A percentile compares a stretch with the other conserved stretches of the same genome.
These are phyloP conservation scores for Elaeagnus macrophylla DNA, from an alignment of 306 rosid species.

Conservation along the genomic window DNA sequence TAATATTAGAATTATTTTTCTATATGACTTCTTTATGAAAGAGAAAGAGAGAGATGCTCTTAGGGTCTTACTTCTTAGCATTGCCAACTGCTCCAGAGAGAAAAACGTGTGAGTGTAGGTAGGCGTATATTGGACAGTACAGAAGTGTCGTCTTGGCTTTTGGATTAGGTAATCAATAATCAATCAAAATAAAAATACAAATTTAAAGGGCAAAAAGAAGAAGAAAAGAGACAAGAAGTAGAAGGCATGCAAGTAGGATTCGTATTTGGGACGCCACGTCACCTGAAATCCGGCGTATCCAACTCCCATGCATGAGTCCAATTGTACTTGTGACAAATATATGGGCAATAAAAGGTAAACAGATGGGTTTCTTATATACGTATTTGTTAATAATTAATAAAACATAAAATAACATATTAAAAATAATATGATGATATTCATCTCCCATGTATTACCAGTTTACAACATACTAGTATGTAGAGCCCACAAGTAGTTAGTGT, in stretches of 20 bases:
- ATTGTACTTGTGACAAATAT: too few species aligned
- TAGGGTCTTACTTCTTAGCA: background rate
- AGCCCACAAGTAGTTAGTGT: too few species aligned
- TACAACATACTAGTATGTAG: too few species aligned
- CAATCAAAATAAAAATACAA: background rate
- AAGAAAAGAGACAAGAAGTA: background rate
- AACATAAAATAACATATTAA: too few species aligned
- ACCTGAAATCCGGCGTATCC: slow-evolving; percentile 35
- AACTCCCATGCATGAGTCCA: slow-evolving; percentile 34
- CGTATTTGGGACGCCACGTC: slow-evolving; percentile 37
- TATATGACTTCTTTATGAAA: background rate
- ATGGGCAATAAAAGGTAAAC: too few species aligned
- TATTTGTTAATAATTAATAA: too few species aligned
- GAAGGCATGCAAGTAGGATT: slow-evolving; percentile 13
- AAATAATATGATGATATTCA: too few species aligned
- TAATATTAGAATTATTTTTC: too few species aligned
- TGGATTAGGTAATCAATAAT: background rate
- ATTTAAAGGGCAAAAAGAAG: background rate
- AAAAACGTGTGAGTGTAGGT: background rate
- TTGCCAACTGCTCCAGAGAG: slow-evolving; percentile 21
- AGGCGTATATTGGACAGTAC: slow-evolving; percentile 6
- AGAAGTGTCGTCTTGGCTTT: background rate
- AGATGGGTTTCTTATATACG: too few species aligned
- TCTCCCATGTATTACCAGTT: too few species aligned
- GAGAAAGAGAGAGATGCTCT: background rate